Conservation (phyloP, 1,284 basidiomycete species). For the Taiwanofungus camphoratus region DNA sequence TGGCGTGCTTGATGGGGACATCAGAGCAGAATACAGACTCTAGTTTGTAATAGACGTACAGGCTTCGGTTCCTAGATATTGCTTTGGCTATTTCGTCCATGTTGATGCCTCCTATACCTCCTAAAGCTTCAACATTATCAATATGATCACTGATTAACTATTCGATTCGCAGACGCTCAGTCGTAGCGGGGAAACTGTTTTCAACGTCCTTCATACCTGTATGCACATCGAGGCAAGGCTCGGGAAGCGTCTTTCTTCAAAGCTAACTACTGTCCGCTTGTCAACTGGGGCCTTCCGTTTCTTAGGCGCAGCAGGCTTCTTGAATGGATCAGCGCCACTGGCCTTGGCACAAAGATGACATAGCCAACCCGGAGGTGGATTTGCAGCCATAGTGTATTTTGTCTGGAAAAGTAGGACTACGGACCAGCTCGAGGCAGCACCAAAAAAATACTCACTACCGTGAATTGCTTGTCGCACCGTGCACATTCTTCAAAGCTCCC, state of each 20-base stretch:
- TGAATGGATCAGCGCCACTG: constrained; percentile 77
- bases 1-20: constrained; percentile 43
- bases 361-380: constrained; percentile 66
- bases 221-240: constrained; percentile 77
- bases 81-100: constrained; percentile 81
- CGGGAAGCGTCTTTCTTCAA: constrained; percentile 67
- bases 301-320: constrained; percentile 56
- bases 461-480: constrained; percentile 81
- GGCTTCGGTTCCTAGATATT: constrained; percentile 78
- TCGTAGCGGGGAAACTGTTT: too few species aligned
- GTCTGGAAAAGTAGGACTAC: constrained; percentile 45
- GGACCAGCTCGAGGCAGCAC: background rate
- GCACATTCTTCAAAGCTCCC: constrained; percentile 84
- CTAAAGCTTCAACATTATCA: constrained; percentile 85
- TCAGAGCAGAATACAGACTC: background rate
- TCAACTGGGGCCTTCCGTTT: constrained; percentile 59
- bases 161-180: too few species aligned
- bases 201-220: constrained; percentile 38
- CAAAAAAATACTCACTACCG: constrained; percentile 60
- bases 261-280: constrained; percentile 58
- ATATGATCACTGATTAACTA: constrained; percentile 85
- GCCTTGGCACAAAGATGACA: constrained; percentile 78
- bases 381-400: constrained; percentile 73
- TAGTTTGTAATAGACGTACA: constrained; percentile 50
- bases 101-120: constrained; percentile 79